phyloP scores from a whole-genome alignment of 2,329 filamentous ascomycete genomes.

The Sporothrix inflata region DNA sequence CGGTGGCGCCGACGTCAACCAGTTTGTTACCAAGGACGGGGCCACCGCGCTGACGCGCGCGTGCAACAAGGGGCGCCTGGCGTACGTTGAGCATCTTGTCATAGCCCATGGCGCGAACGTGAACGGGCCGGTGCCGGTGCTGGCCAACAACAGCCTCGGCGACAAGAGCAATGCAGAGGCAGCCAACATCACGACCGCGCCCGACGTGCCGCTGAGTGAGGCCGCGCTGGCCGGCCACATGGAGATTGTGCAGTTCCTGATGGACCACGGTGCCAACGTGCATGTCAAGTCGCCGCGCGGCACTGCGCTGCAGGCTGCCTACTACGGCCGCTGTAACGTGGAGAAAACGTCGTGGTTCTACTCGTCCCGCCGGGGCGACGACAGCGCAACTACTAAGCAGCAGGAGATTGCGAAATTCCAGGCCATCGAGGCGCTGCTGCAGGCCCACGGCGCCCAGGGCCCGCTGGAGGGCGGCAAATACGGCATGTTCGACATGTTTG shows the following conservation, averaged over 20 bases:
- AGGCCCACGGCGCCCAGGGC: neutral
- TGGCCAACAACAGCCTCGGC: neutral
- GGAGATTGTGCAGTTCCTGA: neutral
- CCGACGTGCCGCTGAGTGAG: neutral
- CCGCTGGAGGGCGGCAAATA: neutral
- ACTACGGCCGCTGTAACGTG: neutral
- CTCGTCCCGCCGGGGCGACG: neutral
- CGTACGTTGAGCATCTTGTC: neutral
- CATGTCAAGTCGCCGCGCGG: neutral
- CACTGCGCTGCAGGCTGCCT: neutral
- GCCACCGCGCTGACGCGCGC: neutral
- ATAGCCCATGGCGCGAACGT: neutral
- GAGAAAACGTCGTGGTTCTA: neutral
- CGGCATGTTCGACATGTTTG: constrained; percentile 5
- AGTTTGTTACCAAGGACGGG: neutral
- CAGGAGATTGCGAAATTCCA: neutral
- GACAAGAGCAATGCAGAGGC: neutral
- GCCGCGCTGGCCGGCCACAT: neutral
- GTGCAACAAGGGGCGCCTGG: neutral
- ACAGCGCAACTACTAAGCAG: neutral
- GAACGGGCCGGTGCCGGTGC: neutral
- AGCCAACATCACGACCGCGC: neutral
- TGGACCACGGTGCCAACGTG: neutral
- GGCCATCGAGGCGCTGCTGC: neutral
- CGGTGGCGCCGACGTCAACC: neutral